Evolutionary conservation across 2,329 filamentous ascomycete species (phyloP).

Genomic region (Colletotrichum ledebouriae): DNA sequence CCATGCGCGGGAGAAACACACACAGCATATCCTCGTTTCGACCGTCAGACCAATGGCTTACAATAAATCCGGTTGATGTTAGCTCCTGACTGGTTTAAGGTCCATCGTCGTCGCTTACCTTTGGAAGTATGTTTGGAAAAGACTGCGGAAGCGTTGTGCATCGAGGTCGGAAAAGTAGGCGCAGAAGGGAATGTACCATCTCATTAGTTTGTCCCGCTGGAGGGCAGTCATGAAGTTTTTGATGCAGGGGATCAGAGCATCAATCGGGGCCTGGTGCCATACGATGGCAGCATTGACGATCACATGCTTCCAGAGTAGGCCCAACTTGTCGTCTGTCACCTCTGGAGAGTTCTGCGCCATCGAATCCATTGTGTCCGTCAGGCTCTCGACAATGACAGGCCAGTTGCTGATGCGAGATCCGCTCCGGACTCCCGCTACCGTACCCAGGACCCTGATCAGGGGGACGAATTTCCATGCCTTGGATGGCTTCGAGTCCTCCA

Average conservation of each 20-base stretch:
- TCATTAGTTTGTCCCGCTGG: slow-evolving; percentile 73
- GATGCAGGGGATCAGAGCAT: slow-evolving; percentile 80
- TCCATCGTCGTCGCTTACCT: slow-evolving; percentile 65
- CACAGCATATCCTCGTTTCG: slow-evolving; percentile 77
- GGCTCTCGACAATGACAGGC: slow-evolving; percentile 71
- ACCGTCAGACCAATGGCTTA: slow-evolving; percentile 77
- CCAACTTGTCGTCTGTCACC: slow-evolving; percentile 52
- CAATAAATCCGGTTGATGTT: slow-evolving; percentile 73
- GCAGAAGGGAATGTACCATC: slow-evolving; percentile 88
- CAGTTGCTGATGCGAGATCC: slow-evolving; percentile 82
- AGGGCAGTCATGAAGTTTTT: slow-evolving; percentile 75
- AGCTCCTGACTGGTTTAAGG: slow-evolving; percentile 35
- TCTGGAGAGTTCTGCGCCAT: slow-evolving; percentile 57
- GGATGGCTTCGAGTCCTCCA: slow-evolving; percentile 53
- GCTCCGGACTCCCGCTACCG: slow-evolving; percentile 82
- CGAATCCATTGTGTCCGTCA: slow-evolving; percentile 65
- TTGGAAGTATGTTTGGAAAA: slow-evolving; percentile 87
- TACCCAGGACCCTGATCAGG: slow-evolving; percentile 73
- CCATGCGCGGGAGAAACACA: slow-evolving; percentile 76
- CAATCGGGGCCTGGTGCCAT: slow-evolving; percentile 83
- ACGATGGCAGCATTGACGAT: slow-evolving; percentile 74
- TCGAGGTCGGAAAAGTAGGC: slow-evolving; percentile 83
- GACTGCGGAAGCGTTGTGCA: slow-evolving; percentile 78
- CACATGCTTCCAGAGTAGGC: slow-evolving; percentile 68
- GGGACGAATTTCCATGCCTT: slow-evolving; percentile 60